Evolutionary conservation across 2,329 filamentous ascomycete genomes (phyloP).

Genomic region (Myotisia sp.): DNA sequence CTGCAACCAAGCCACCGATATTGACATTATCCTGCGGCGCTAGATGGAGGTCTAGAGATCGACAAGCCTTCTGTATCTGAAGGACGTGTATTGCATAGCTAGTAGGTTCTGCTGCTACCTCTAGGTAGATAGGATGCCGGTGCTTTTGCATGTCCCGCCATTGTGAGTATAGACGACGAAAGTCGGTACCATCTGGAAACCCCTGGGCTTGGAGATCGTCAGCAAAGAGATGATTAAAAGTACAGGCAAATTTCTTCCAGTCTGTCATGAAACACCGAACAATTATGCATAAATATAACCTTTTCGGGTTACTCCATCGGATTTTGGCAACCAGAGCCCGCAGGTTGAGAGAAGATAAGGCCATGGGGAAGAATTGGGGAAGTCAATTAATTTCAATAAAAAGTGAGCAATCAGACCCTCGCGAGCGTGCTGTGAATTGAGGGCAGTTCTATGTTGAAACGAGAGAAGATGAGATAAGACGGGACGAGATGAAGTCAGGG

Average conservation of each 20-base stretch:
- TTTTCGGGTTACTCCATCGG: constrained; percentile 7
- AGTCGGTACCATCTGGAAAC: constrained; percentile 10
- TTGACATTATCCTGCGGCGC: background rate
- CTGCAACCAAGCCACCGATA: background rate
- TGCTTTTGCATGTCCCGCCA: constrained; percentile 14
- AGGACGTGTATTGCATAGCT: background rate
- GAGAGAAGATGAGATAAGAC: too few species aligned
- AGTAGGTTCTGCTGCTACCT: too few species aligned
- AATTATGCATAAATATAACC: constrained; percentile 6
- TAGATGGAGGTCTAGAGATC: background rate
- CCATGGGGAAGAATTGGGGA: background rate
- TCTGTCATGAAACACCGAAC: constrained; percentile 4
- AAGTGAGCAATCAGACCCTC: too few species aligned
- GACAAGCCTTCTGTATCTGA: background rate
- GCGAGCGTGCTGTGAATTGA: too few species aligned
- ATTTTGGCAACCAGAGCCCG: background rate
- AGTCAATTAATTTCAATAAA: too few species aligned
- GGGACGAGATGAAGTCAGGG: too few species aligned
- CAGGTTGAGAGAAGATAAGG: constrained; percentile 1
- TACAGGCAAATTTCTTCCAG: constrained; percentile 3
- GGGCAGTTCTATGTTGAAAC: too few species aligned
- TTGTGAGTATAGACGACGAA: constrained; percentile 12
- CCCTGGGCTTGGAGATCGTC: constrained; percentile 13
- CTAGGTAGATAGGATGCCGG: constrained; percentile 15
- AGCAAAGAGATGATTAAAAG: constrained; percentile 20